Evolutionary conservation across 1,284 basidiomycete genomes (phyloP).

Genomic region (Sanguinoderma infundibulare): DNA sequence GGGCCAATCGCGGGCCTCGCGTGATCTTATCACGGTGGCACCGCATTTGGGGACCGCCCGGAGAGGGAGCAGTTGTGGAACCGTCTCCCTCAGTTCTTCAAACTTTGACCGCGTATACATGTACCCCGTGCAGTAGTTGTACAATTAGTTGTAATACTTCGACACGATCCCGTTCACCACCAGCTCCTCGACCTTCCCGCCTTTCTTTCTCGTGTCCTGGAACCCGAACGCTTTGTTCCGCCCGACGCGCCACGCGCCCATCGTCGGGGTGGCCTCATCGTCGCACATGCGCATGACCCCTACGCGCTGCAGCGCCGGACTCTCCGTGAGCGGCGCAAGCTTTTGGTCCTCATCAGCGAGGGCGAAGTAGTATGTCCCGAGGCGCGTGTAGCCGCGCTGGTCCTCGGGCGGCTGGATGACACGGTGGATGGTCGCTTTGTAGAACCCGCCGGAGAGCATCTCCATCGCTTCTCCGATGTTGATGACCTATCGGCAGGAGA

Average conservation of each 20-base stretch:
- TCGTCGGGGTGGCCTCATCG: slow-evolving; percentile 39
- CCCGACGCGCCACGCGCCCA: slow-evolving; percentile 42
- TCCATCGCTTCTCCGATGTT: slow-evolving; percentile 64
- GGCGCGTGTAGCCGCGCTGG: slow-evolving; percentile 49
- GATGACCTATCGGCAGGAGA: slow-evolving; percentile 41
- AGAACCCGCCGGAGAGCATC: slow-evolving; percentile 57
- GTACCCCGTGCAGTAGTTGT: too few relatives aligned
- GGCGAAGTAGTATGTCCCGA: slow-evolving; percentile 58
- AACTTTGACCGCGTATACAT: too few relatives aligned
- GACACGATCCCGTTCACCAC: too few relatives aligned
- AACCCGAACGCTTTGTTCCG: slow-evolving; percentile 40
- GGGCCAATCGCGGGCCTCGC: too few relatives aligned
- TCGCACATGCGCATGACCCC: slow-evolving; percentile 37
- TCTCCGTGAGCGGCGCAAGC: slow-evolving; percentile 43
- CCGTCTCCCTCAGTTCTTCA: too few relatives aligned
- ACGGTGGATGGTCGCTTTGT: slow-evolving; percentile 42
- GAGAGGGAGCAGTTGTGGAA: too few relatives aligned
- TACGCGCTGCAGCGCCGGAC: slow-evolving; percentile 42
- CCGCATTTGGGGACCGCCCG: too few relatives aligned
- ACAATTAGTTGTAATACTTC: too few relatives aligned
- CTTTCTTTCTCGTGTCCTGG: slow-evolving; percentile 34
- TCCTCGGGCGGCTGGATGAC: slow-evolving; percentile 52
- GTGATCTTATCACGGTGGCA: too few relatives aligned
- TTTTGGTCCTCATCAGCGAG: slow-evolving; percentile 33
- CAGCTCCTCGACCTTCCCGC: slow-evolving; percentile 48